Percentiles rank a stretch among this genome's conserved stretches.
Evolutionary conservation across 768 basidiomycete genomes (phyloP).

Genomic region (Cantharellus cinnabarinus): DNA sequence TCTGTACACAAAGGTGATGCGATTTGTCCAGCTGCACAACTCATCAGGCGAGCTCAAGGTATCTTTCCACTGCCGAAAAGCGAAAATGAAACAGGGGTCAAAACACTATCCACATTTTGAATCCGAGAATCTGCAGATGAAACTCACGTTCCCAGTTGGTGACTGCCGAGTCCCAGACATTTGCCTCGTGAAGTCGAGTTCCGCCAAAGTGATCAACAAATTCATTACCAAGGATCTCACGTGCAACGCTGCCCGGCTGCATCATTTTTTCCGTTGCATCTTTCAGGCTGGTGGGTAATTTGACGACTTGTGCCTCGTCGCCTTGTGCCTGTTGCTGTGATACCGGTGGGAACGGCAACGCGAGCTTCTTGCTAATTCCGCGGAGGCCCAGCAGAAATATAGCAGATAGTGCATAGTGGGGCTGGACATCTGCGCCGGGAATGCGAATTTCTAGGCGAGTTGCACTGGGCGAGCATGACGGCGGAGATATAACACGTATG

Average conservation of each 20-base stretch:
- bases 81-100: background rate
- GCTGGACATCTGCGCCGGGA: constrained; percentile 91
- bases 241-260: constrained; percentile 53
- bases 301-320: constrained; percentile 41
- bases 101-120: background rate
- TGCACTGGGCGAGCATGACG: constrained; percentile 56
- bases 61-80: constrained; percentile 46
- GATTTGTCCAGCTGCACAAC: background rate
- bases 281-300: constrained; percentile 63
- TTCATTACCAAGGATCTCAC: constrained; percentile 62
- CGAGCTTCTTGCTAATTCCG: constrained; percentile 62
- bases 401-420: constrained; percentile 77
- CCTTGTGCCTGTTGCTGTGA: constrained; percentile 23
- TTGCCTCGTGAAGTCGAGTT: constrained; percentile 83
- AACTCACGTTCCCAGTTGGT: constrained; percentile 81
- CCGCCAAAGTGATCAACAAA: constrained; percentile 93
- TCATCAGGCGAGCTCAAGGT: constrained; percentile 52
- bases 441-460: constrained; percentile 88
- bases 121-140: background rate
- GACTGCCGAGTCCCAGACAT: constrained; percentile 69
- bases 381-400: constrained; percentile 74
- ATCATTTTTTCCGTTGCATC: constrained; percentile 68
- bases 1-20: background rate
- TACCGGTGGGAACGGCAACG: constrained; percentile 52
- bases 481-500: constrained; percentile 81